Evolutionary conservation across 371 early-diverging fungal genomes (phyloP).

Genomic region (Encephalitozoon romaleae): DNA sequence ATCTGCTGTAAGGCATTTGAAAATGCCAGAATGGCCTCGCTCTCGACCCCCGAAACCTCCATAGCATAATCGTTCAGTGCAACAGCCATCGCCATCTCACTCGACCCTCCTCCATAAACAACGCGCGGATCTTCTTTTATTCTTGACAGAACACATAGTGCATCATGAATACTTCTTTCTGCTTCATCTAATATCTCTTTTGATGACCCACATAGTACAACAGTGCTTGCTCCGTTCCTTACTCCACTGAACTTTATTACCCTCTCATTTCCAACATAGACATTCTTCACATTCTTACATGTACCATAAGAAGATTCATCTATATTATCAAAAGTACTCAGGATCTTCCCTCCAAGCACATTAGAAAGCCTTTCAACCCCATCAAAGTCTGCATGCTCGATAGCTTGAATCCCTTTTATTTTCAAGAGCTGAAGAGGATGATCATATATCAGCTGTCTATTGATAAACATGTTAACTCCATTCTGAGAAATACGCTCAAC

Average conservation of each 20-base stretch:
- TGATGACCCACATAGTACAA: constrained; percentile 91
- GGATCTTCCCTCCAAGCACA: constrained; percentile 76
- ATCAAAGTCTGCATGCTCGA: constrained; percentile 98
- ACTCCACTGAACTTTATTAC: constrained; percentile 73
- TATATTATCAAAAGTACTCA: constrained; percentile 80
- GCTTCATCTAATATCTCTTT: constrained; percentile 94
- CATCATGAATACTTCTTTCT: constrained; percentile 95
- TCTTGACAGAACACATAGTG: constrained; percentile 85
- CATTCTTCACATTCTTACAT: constrained; percentile 86
- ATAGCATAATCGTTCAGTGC: constrained; percentile 82
- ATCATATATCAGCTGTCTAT: constrained; percentile 99
- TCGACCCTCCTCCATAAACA: constrained; percentile 77
- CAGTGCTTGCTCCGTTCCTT: constrained; percentile 86
- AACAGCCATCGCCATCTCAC: constrained; percentile 86
- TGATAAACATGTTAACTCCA: constrained; percentile 78
- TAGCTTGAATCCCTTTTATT: constrained; percentile 81
- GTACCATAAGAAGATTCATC: constrained; percentile 78
- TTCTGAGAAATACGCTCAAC: constrained; percentile 77
- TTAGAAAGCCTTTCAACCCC: constrained; percentile 81
- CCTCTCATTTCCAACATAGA: constrained; percentile 89
- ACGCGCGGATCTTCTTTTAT: constrained; percentile 78
- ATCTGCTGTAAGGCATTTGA: constrained; percentile 85
- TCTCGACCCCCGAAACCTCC: constrained; percentile 79
- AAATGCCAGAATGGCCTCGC: constrained; percentile 89
- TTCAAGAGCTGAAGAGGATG: constrained; percentile 96